phyloP scores from a whole-genome alignment of 225 moss, liverwort and hornwort species.

The Straminergon stramineum region DNA sequence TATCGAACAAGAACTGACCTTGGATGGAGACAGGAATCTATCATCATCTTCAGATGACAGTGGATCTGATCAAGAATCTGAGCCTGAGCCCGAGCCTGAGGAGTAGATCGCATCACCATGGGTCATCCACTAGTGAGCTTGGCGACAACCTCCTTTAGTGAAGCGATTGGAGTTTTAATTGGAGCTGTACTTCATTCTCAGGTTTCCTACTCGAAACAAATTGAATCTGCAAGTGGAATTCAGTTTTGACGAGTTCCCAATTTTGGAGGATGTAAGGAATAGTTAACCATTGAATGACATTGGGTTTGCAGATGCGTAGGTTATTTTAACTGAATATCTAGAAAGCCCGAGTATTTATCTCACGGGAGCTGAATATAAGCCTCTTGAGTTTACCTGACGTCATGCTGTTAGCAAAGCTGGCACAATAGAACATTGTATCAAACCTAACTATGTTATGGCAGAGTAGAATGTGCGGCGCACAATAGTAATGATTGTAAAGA shows the following conservation, averaged over 20 bases:
- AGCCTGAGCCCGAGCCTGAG: conserved; percentile 12
- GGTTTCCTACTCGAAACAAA: background rate
- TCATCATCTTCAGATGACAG: conserved; percentile 32
- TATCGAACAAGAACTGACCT: background rate
- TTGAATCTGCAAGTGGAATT: background rate
- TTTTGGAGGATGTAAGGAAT: background rate
- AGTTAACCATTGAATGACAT: background rate
- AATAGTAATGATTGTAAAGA: background rate
- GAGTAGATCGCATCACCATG: background rate
- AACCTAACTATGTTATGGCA: background rate
- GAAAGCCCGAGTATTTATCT: background rate
- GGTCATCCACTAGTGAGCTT: background rate
- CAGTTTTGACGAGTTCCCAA: background rate
- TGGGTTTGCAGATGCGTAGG: background rate
- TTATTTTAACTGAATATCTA: background rate
- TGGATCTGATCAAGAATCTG: conserved; percentile 34
- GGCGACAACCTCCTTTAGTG: background rate
- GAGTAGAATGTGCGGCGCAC: background rate
- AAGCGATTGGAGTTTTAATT: background rate
- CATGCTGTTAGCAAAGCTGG: background rate
- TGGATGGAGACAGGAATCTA: background rate
- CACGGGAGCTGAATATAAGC: background rate
- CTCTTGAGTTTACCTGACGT: background rate
- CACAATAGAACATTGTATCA: background rate
- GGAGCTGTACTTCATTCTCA: background rate